These are phyloP conservation scores for Chimonanthus praecox DNA, from an alignment of 164 flowering plant genomes.

Conservation along the genomic window DNA sequence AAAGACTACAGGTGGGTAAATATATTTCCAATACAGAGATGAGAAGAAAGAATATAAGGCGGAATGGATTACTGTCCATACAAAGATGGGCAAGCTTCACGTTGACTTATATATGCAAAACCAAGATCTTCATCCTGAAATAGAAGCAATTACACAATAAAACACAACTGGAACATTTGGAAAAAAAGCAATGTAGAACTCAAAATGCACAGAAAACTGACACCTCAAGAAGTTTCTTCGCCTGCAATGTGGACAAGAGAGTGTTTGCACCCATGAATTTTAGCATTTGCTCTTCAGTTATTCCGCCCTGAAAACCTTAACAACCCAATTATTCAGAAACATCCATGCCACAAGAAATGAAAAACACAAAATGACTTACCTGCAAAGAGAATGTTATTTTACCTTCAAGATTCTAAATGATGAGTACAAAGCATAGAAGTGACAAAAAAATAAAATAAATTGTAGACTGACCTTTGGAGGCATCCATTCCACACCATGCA, in stretches of 20 bases:
- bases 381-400: neutral
- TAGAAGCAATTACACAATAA: slow-evolving; percentile 3
- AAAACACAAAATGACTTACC: neutral
- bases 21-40: neutral
- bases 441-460: neutral
- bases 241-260: slow-evolving; percentile 56
- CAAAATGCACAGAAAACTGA: neutral
- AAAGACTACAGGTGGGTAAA: neutral
- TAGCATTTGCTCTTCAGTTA: slow-evolving; percentile 97
- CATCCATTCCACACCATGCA: slow-evolving; percentile 99
- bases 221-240: slow-evolving; percentile 90
- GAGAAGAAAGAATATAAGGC: neutral
- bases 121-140: slow-evolving; percentile 83
- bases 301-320: slow-evolving; percentile 72
- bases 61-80: slow-evolving; percentile 31
- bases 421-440: neutral
- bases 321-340: slow-evolving; percentile 19
- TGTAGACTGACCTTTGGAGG: slow-evolving; percentile 74
- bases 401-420: no score
- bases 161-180: neutral
- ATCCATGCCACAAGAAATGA: neutral
- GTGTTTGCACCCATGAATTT: slow-evolving; percentile 96
- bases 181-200: neutral
- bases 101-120: slow-evolving; percentile 89
- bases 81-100: slow-evolving; percentile 95